Conservation (phyloP, 2,329 filamentous ascomycete genomes). For the Xylariaceae sp. region DNA sequence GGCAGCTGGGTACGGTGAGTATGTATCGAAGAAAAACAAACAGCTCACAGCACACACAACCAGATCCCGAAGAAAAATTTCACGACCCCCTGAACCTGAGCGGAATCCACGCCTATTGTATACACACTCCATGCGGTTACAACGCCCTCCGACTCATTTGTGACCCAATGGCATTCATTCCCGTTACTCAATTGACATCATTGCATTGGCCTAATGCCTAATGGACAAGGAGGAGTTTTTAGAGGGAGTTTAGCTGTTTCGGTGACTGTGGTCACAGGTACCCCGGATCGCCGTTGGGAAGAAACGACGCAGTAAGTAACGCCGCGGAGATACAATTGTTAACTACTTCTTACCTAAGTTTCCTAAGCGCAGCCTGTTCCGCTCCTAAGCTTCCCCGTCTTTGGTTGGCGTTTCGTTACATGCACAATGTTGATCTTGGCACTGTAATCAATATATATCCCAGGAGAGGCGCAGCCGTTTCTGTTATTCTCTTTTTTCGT, state of each 20-base stretch:
- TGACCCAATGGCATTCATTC: slow-evolving; percentile 12
- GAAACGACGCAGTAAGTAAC: background rate
- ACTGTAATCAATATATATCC: background rate
- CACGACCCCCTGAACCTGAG: background rate
- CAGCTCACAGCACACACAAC: background rate
- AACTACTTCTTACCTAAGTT: background rate
- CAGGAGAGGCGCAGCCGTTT: background rate
- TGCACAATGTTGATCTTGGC: background rate
- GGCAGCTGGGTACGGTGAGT: slow-evolving; percentile 38
- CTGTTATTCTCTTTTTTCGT: background rate
- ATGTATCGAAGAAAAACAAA: slow-evolving; percentile 17
- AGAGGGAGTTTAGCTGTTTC: too few species aligned
- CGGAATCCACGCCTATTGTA: background rate
- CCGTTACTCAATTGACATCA: slow-evolving; percentile 18
- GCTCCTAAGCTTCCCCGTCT: background rate
- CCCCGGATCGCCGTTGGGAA: background rate
- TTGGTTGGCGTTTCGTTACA: background rate
- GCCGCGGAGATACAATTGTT: background rate
- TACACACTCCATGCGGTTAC: background rate
- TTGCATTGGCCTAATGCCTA: too few species aligned
- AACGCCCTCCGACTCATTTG: background rate
- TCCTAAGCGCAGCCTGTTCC: background rate
- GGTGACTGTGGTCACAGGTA: background rate
- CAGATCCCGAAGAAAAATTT: background rate
- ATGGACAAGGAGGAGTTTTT: too few species aligned